Evolutionary conservation across 2,329 filamentous ascomycete genomes (phyloP).

Genomic region (Fusarium solani-melongenae): DNA sequence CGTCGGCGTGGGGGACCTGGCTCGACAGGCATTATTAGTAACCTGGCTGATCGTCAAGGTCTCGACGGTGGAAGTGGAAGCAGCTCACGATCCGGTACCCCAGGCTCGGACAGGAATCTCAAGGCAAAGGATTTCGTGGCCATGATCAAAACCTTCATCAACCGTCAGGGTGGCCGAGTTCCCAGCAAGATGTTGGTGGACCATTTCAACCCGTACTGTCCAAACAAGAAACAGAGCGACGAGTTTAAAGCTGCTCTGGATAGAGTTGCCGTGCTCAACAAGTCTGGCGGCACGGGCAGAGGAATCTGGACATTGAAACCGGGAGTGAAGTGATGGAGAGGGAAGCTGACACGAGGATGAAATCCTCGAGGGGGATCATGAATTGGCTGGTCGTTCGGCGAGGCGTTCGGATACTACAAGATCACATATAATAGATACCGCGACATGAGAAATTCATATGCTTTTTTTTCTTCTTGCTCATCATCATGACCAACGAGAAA

Average conservation of each 20-base stretch:
- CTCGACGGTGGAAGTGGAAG: constrained; percentile 55
- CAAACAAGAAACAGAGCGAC: constrained; percentile 70
- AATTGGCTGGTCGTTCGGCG: constrained; percentile 1
- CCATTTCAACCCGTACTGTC: constrained; percentile 86
- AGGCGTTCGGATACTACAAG: constrained; percentile 29
- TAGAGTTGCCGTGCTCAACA: constrained; percentile 78
- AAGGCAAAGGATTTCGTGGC: constrained; percentile 72
- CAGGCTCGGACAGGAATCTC: constrained; percentile 53
- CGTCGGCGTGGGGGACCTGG: constrained; percentile 64
- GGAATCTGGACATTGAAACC: constrained; percentile 65
- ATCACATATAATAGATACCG: constrained; percentile 11
- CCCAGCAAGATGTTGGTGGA: constrained; percentile 88
- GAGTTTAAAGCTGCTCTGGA: constrained; percentile 87
- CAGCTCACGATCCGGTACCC: constrained; percentile 60
- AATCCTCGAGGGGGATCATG: background rate
- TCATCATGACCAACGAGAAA: constrained; percentile 24
- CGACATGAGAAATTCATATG: background rate
- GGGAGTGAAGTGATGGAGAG: constrained; percentile 37
- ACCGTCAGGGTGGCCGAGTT: constrained; percentile 79
- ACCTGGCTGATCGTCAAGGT: constrained; percentile 68
- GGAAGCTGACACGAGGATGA: background rate
- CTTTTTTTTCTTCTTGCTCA: constrained; percentile 1
- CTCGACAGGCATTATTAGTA: constrained; percentile 66
- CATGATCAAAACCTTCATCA: constrained; percentile 83
- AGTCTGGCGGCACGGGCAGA: constrained; percentile 63